phyloP scores from a whole-genome alignment of 345 rosid species.

The Lepidium didymum region DNA sequence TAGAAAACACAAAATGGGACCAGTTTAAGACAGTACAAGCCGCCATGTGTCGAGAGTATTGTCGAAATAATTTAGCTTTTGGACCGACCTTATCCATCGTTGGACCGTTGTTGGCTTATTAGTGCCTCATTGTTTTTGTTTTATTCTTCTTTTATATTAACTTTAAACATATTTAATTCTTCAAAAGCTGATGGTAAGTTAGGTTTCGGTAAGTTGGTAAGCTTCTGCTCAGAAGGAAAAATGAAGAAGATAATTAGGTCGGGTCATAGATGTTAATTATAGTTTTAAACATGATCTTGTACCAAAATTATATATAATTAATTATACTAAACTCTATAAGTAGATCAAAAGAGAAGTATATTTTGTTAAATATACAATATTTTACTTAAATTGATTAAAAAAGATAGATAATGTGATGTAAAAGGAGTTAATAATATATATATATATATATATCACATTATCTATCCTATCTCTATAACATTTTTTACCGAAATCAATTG shows the following conservation, averaged over 20 bases:
- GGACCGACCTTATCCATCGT: slow-evolving; percentile 28
- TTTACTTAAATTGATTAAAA: too few relatives aligned
- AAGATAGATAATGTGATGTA: too few relatives aligned
- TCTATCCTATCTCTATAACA: too few relatives aligned
- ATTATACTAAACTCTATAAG: too few relatives aligned
- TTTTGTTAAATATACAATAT: too few relatives aligned
- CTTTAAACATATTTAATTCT: neutral
- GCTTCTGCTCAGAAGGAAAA: neutral
- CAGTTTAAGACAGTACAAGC: slow-evolving; percentile 7
- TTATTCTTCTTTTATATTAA: neutral
- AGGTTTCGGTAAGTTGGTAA: slow-evolving; percentile 24
- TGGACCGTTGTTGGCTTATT: slow-evolving; percentile 10
- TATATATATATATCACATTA: too few relatives aligned
- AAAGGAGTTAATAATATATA: too few relatives aligned
- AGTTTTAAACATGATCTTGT: too few relatives aligned
- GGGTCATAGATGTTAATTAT: too few relatives aligned
- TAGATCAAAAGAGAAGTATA: too few relatives aligned
- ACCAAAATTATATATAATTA: too few relatives aligned
- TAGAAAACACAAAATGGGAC: slow-evolving; percentile 10
- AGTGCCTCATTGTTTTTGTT: slow-evolving; percentile 1
- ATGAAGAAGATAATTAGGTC: neutral
- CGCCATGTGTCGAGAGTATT: slow-evolving; percentile 23
- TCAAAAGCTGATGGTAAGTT: neutral
- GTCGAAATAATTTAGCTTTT: slow-evolving; percentile 20
- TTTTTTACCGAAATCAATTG: too few relatives aligned